phyloP scores from a whole-genome alignment of 306 rosid genomes.

The cucumber (Cucumis sativus) region DNA sequence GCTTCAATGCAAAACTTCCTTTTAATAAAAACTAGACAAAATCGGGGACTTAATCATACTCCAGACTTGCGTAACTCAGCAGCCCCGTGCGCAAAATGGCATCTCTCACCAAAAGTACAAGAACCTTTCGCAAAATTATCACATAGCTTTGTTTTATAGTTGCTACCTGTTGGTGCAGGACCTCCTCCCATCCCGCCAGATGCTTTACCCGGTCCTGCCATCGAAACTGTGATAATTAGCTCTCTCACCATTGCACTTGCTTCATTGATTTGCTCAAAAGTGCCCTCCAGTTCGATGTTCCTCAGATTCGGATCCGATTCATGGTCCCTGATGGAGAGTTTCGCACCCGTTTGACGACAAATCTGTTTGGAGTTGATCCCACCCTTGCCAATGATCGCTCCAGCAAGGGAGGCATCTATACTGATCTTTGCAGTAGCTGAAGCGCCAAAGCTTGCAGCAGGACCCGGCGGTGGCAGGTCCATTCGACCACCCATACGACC shows the following conservation, averaged over 20 bases:
- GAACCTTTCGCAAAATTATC: constrained; percentile 82
- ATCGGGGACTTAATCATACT: constrained; percentile 17
- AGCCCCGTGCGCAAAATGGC: constrained; percentile 93
- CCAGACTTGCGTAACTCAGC: constrained; percentile 62
- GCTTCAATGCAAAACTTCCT: background rate
- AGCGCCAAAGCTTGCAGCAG: constrained; percentile 73
- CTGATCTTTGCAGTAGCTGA: constrained; percentile 92
- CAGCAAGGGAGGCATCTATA: constrained; percentile 86
- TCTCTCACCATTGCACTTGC: constrained; percentile 84
- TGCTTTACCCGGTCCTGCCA: constrained; percentile 44
- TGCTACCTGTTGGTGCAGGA: constrained; percentile 40
- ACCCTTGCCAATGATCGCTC: constrained; percentile 95
- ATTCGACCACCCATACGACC: constrained; percentile 39
- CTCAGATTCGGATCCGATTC: constrained; percentile 67
- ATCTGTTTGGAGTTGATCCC: constrained; percentile 95
- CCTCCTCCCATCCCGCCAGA: constrained; percentile 33
- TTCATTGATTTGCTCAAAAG: constrained; percentile 76
- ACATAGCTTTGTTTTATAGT: constrained; percentile 79
- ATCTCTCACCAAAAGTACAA: constrained; percentile 93
- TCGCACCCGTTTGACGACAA: constrained; percentile 94
- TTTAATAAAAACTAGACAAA: constrained; percentile 17
- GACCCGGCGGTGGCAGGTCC: constrained; percentile 51
- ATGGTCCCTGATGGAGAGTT: constrained; percentile 79
- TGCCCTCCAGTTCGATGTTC: constrained; percentile 94
- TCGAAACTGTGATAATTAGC: constrained; percentile 43